A percentile compares a stretch with the other conserved stretches of the same genome.
Conservation (phyloP, 192 early-diverging fungal species). For the Phycomyces nitens region DNA sequence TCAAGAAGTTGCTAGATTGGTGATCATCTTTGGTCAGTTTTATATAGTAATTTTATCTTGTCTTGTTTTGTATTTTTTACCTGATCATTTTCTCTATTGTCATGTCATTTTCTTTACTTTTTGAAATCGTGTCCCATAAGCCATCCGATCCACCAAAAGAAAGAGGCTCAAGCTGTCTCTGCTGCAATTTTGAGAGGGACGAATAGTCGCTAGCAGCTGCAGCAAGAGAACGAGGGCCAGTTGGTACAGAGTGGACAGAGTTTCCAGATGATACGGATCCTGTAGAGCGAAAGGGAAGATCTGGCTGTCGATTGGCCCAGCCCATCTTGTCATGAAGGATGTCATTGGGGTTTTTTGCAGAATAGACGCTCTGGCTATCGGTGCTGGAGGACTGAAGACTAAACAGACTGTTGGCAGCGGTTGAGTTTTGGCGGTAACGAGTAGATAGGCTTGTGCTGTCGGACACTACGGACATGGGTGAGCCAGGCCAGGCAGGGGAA, state of each 20-base stretch:
- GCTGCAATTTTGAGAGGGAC: not conserved
- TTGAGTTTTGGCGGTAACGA: conserved; percentile 7
- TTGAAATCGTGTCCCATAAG: conserved; percentile 33
- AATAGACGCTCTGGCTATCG: conserved; percentile 10
- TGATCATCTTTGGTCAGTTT: conserved; percentile 4
- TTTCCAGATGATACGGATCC: not conserved
- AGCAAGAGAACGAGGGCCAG: not conserved
- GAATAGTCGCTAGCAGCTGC: not conserved
- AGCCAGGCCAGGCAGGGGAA: not conserved
- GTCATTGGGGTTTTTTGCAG: not conserved
- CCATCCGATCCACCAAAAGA: conserved; percentile 34
- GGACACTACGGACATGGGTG: not conserved
- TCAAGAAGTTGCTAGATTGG: conserved; percentile 27
- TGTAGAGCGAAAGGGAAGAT: not conserved
- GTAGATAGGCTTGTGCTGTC: not conserved
- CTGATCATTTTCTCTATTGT: conserved; percentile 37
- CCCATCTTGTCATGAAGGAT: not conserved
- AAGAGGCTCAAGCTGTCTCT: conserved; percentile 23
- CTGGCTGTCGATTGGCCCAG: not conserved
- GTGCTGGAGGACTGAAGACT: conserved; percentile 8
- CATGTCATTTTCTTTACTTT: conserved; percentile 23
- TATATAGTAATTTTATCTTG: not conserved
- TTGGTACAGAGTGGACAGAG: not conserved
- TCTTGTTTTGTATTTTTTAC: conserved; percentile 14
- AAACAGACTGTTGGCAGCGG: conserved; percentile 10